These are phyloP conservation scores for Entelexis sorbosivorans DNA, from an alignment of 1,139 yeast genomes.

Conservation along the genomic window DNA sequence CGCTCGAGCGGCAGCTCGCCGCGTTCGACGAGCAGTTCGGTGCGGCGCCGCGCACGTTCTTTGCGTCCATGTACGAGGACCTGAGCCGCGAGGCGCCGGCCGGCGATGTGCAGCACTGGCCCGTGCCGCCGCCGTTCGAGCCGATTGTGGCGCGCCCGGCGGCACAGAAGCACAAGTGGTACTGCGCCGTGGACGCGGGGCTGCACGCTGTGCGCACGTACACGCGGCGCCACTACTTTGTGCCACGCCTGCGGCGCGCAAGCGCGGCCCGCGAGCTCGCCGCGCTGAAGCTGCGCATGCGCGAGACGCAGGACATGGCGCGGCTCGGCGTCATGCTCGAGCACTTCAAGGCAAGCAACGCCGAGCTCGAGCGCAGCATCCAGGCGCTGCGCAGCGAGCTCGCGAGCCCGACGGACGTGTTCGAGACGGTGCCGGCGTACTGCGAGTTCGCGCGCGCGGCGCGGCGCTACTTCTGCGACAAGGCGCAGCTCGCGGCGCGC, in stretches of 20 bases:
- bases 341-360: background rate
- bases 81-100: background rate
- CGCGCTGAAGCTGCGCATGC: background rate
- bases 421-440: background rate
- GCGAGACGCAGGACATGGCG: background rate
- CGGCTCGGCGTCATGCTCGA: background rate
- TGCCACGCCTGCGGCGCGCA: background rate
- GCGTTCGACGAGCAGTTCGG: background rate
- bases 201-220: background rate
- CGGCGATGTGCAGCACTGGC: background rate
- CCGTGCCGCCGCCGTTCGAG: slow-evolving; percentile 9
- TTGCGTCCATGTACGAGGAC: background rate
- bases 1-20: background rate
- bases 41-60: background rate
- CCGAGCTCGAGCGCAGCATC: background rate
- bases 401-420: background rate
- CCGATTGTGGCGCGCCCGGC: background rate
- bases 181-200: background rate
- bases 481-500: background rate
- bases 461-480: background rate
- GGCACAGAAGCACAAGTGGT: background rate
- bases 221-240: background rate
- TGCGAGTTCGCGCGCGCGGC: background rate
- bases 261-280: background rate
- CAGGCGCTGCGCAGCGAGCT: background rate